A percentile compares a stretch with the other conserved stretches of the same genome.
These are phyloP conservation scores for Sclerotinia subarctica DNA, from an alignment of 2,329 filamentous ascomycete species.

Conservation along the genomic window DNA sequence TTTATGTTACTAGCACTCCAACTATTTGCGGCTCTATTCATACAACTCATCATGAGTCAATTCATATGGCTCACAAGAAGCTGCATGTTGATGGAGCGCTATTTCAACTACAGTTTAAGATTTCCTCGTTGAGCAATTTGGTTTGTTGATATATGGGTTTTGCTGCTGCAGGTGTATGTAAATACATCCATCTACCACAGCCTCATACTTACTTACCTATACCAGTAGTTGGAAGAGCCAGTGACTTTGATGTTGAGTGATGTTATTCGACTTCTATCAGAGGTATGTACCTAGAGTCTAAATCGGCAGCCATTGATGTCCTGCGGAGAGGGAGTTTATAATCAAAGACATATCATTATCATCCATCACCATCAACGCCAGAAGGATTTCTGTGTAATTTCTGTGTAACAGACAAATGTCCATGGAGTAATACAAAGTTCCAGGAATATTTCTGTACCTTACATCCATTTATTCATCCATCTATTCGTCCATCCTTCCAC, in stretches of 20 bases:
- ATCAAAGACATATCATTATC: not conserved
- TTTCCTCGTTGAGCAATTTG: not conserved
- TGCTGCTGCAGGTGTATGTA: not conserved
- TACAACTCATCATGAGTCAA: slow-evolving; percentile 1
- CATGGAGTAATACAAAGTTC: too few relatives aligned
- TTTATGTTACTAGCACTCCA: not conserved
- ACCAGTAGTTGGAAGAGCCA: not conserved
- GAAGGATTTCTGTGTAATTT: not conserved
- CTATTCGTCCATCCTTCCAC: not conserved
- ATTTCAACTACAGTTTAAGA: not conserved
- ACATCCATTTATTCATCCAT: not conserved
- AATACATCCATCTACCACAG: not conserved
- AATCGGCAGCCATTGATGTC: not conserved
- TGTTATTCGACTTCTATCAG: not conserved
- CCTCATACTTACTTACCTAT: not conserved
- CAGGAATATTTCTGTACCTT: not conserved
- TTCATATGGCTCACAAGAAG: not conserved
- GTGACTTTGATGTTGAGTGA: not conserved
- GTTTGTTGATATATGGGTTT: not conserved
- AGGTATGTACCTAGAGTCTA: not conserved
- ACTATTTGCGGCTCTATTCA: not conserved
- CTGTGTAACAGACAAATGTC: not conserved
- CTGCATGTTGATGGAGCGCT: not conserved
- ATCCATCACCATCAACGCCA: not conserved
- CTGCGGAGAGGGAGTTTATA: not conserved